phyloP scores from a whole-genome alignment of 2,329 filamentous ascomycete genomes.

The Cladophialophora immunda region DNA sequence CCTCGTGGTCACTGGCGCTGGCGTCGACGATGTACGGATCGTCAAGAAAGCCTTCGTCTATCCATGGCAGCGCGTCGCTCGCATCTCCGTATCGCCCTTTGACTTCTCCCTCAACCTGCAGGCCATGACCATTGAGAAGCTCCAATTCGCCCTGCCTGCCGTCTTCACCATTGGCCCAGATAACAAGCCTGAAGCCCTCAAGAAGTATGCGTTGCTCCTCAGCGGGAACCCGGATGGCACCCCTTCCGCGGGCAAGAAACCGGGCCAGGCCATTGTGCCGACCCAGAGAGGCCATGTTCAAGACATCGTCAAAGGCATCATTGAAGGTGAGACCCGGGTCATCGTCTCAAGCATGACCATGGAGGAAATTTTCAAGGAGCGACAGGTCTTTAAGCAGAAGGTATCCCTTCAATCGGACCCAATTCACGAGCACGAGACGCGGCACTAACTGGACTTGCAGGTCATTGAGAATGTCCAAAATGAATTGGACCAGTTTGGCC shows the following conservation, averaged over 20 bases:
- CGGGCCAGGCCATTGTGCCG: slow-evolving; percentile 50
- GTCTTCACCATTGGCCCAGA: slow-evolving; percentile 88
- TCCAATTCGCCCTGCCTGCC: slow-evolving; percentile 81
- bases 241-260: slow-evolving; percentile 41
- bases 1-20: slow-evolving; percentile 84
- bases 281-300: slow-evolving; percentile 73
- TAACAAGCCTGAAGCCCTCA: slow-evolving; percentile 72
- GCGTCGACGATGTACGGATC: slow-evolving; percentile 77
- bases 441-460: slow-evolving; percentile 26
- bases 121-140: slow-evolving; percentile 89
- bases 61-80: slow-evolving; percentile 70
- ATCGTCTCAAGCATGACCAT: slow-evolving; percentile 90
- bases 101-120: slow-evolving; percentile 85
- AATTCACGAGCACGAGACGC: neutral
- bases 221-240: slow-evolving; percentile 67
- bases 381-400: slow-evolving; percentile 78
- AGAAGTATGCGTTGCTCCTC: slow-evolving; percentile 83
- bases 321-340: slow-evolving; percentile 85
- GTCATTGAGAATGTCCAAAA: slow-evolving; percentile 79
- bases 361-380: slow-evolving; percentile 85
- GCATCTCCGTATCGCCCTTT: slow-evolving; percentile 60
- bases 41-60: slow-evolving; percentile 78
- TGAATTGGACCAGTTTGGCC: slow-evolving; percentile 81
- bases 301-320: slow-evolving; percentile 88
- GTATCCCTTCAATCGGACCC: slow-evolving; percentile 46